A percentile compares a stretch with the other conserved stretches of the same genome.
Evolutionary conservation across 345 rosid genomes (phyloP).

Genomic region (Microthlaspi erraticum): DNA sequence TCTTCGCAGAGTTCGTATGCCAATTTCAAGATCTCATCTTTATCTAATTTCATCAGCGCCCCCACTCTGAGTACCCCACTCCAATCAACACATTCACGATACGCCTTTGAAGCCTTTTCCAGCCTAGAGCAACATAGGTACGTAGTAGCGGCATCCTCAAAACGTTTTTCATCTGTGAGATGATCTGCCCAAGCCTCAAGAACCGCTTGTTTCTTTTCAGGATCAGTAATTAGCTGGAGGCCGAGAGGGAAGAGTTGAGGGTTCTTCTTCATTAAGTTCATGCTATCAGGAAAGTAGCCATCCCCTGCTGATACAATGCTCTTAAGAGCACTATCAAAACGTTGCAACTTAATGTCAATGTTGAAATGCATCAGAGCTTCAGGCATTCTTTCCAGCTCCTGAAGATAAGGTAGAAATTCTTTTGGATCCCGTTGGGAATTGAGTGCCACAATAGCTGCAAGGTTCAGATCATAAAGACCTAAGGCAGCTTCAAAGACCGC

Average conservation of each 20-base stretch:
- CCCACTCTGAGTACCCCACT: constrained; percentile 85
- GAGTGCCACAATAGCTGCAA: constrained; percentile 97
- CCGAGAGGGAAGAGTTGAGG: constrained; percentile 86
- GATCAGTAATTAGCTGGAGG: constrained; percentile 70
- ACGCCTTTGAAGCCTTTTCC: constrained; percentile 88
- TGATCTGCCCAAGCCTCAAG: constrained; percentile 96
- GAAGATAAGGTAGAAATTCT: constrained; percentile 96
- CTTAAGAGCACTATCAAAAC: constrained; percentile 88
- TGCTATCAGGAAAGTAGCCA: constrained; percentile 63
- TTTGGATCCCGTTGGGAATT: constrained; percentile 96
- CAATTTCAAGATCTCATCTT: constrained; percentile 68
- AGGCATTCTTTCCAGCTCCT: constrained; percentile 76
- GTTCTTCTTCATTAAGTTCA: constrained; percentile 76
- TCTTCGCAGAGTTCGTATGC: constrained; percentile 92
- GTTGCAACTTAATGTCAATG: constrained; percentile 77
- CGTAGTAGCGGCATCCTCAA: constrained; percentile 85
- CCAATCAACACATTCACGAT: constrained; percentile 90
- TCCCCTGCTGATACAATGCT: constrained; percentile 87
- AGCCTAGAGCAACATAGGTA: constrained; percentile 76
- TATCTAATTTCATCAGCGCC: constrained; percentile 75
- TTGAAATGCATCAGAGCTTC: constrained; percentile 73
- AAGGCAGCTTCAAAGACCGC: constrained; percentile 94
- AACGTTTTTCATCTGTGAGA: constrained; percentile 72
- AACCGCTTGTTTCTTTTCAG: constrained; percentile 59
- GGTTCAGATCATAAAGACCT: constrained; percentile 94